Evolutionary conservation across 768 basidiomycete genomes (phyloP), one percentile per base, ranked within the genome.

Genomic region (Panellus pusillus): DNA sequence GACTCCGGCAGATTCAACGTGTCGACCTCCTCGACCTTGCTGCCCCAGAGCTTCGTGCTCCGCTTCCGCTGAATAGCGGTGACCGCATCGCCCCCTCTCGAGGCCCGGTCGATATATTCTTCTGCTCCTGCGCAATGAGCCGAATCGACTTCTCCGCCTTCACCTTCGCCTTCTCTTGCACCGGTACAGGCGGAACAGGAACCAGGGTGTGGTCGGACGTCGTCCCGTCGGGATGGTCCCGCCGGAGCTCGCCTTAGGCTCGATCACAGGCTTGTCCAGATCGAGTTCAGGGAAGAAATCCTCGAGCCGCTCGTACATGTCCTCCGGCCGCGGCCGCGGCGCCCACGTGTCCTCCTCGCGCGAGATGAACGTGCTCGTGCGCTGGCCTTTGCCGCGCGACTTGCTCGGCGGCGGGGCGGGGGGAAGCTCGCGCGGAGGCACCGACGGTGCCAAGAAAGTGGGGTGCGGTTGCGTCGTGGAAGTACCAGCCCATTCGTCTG

Each of bases 201-300:
- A 74, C 73, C 0, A 69, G 63, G 7, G 73, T 67, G 9, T 78
- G 74, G 28, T 91, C 89, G 8, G 41, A 9, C 11, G 28, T 39
- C 9, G 74, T 74, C 19, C 68, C 2, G 86, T 89, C 1, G 92
- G 90, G 3, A 89, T 91, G 4, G 87, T 85, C 38, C 88, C 87
- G 9, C 91, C 88, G 3, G 86, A 89, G 37, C 78, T 80, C 29
- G 87, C 84, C 62, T n/a, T n/a, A n/a, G n/a, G n/a, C n/a, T 98
- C 96, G 49, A 98, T 90, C 59, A 98, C 88, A 2, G 95, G 94
- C 66, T 93, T 90, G 69, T 98, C 97, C 44, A 98, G 82, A 65
- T 98, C 94, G 66, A 97, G 91, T 59, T 89, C 87, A 1, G 96
- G 95, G 79, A 99, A 99, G 76, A 92, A 98, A 56, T 89, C 86